phyloP scores from a whole-genome alignment of 2,329 filamentous ascomycete genomes.

The Neospermospora avenae region DNA sequence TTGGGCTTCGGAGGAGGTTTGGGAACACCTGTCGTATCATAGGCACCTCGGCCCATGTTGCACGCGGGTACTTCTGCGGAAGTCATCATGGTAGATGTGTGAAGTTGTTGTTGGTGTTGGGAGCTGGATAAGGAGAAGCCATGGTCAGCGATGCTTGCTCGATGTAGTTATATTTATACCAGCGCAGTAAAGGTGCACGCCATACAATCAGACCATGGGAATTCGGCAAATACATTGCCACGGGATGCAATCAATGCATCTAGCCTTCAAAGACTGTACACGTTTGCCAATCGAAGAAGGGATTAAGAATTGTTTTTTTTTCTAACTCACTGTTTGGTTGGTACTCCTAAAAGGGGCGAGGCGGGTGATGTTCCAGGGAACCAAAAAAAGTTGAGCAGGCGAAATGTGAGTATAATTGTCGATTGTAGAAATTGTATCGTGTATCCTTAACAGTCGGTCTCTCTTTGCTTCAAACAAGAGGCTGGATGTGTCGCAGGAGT shows the following conservation, averaged over 20 bases:
- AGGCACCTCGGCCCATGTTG: constrained; percentile 51
- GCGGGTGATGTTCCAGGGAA: constrained; percentile 9
- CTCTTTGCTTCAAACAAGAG: neutral
- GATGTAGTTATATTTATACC: constrained; percentile 6
- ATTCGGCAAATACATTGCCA: neutral
- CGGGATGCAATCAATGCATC: neutral
- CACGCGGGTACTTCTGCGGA: constrained; percentile 30
- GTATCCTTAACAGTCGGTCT: neutral
- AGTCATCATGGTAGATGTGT: constrained; percentile 30
- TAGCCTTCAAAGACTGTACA: neutral
- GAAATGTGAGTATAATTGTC: neutral
- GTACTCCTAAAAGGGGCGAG: constrained; percentile 14
- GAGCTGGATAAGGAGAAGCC: constrained; percentile 12
- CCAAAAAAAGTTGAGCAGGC: constrained; percentile 7
- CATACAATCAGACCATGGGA: constrained; percentile 2
- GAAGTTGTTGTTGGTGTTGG: constrained; percentile 6
- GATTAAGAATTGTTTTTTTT: neutral
- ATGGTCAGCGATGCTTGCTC: constrained; percentile 16
- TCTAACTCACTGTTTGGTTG: constrained; percentile 28
- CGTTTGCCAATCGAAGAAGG: neutral
- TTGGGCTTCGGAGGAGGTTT: constrained; percentile 42
- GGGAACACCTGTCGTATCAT: constrained; percentile 49
- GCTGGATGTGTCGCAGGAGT: constrained; percentile 6
- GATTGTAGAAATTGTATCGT: neutral
- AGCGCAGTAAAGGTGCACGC: constrained; percentile 1